Base-by-base conservation (phyloP, 2,329 filamentous ascomycete species). In the Fusarium nematophilum region DNA sequence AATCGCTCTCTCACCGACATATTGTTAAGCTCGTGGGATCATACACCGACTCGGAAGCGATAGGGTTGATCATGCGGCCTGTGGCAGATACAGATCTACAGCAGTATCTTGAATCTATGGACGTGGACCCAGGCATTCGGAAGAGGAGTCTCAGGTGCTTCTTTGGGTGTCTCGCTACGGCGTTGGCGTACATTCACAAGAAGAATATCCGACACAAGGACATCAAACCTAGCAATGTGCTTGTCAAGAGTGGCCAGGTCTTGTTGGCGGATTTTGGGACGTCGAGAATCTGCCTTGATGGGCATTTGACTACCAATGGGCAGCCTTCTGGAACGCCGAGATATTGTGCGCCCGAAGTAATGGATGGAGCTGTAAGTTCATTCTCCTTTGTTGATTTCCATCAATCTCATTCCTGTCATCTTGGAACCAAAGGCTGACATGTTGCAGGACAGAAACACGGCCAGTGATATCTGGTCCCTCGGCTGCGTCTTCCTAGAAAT, bases 151-250 rank as follows among this genome's bases (percentile, higher is more conserved):
- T 37, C 2, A 17, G 30, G 11, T 17, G 18, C 9, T 26, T 40
- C 27, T 40, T 39, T 18, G 27, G 45, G 2, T 40, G 45, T n/a
- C 34, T 49, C 11, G 18, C 29, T 10, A 40, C 26, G 6, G 45
- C 27, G 8, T 8, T 49, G 26, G 26, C 27, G 6, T 40, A 40
- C 8, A 9, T 49, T 18, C 34, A 49, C n/a, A 25, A 34, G 18
- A 33, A 39, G 9, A 40, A 26, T 6, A 49, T 49, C 27, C 27
- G 36, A 15, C 45, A 34, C 36, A 33, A 40, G 18, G 45, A 49
- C 17, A 40, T 49, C 36, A 49, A 40, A 18, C 27, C 36, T 8
- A 11, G 17, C 27, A 49, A 49, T 4, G 11, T 49, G 4, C 13
- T 49, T 3, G n/a, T 40, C 14, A 40, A 49, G 9, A 13, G 18